Percentiles rank a stretch among this genome's conserved stretches.
Evolutionary conservation across 2,329 filamentous ascomycete species (phyloP).

Genomic region (Cladorrhinum sp.): DNA sequence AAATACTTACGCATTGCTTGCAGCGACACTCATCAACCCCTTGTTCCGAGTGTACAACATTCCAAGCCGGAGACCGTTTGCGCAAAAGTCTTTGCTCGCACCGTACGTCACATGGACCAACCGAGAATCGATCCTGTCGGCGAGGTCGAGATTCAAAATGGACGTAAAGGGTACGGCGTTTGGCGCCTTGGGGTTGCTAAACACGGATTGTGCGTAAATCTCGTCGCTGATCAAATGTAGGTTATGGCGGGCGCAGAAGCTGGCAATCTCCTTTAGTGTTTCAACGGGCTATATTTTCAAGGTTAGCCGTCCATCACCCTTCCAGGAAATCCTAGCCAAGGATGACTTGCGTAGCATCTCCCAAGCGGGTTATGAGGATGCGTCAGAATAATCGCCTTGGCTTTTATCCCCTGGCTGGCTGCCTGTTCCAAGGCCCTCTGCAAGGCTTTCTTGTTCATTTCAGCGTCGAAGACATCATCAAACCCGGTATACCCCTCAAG

Average conservation of each 20-base stretch:
- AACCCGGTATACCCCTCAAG: constrained; percentile 20
- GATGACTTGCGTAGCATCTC: constrained; percentile 11
- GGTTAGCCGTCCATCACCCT: not conserved
- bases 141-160: constrained; percentile 41
- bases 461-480: constrained; percentile 25
- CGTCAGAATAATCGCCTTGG: constrained; percentile 9
- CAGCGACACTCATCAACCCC: constrained; percentile 37
- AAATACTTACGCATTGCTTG: constrained; percentile 27
- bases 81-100: constrained; percentile 52
- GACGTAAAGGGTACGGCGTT: constrained; percentile 43
- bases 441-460: constrained; percentile 19
- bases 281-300: constrained; percentile 22
- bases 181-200: constrained; percentile 35
- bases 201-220: constrained; percentile 52
- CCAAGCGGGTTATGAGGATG: constrained; percentile 17
- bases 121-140: constrained; percentile 44
- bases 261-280: constrained; percentile 32
- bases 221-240: constrained; percentile 52
- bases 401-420: constrained; percentile 10
- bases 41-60: constrained; percentile 45
- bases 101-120: constrained; percentile 51
- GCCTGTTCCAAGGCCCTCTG: constrained; percentile 18
- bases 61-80: constrained; percentile 53
- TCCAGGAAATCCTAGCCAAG: not conserved
- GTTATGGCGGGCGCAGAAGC: constrained; percentile 37